Base-by-base conservation (phyloP, 2,329 filamentous ascomycete genomes). In the Septoria petroselini region DNA sequence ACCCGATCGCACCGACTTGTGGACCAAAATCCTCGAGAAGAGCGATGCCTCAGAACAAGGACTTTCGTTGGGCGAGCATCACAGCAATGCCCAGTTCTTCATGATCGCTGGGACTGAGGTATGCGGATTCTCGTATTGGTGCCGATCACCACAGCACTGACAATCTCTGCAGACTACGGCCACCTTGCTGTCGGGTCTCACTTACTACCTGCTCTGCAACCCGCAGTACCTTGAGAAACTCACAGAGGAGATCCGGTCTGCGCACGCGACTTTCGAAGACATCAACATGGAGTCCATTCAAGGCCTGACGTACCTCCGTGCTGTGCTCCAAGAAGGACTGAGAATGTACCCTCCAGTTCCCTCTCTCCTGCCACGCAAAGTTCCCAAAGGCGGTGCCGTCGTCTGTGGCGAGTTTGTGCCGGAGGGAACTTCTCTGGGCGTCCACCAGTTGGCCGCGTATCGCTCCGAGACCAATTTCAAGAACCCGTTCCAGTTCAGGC, bases 321-420 rank as follows among this genome's bases (percentile, higher is more conserved):
- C 70, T 4, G 63, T 70, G n/a, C 29, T 71, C 34, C 43, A 66
- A 58, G 58, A 70, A 55, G 61, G 55, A 7, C 57, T 74, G 1
- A 58, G 70, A 0, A 48, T 70, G 4, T 70, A 65, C 44, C 70
- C 69, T 3, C 66, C 68, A 1, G 62, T 66, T 0, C 61, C 64
- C 0, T 55, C 58, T 4, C 49, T 41, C 29, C 41, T 62, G 2
- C 54, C 54, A 19, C 58, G 63, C 2, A 35, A 41, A 2, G 50
- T 53, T 0, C 60, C 62, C 1, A 23, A 39, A n/a, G 53, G 46
- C 7, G 62, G 63, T 3, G 50, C 43, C 2, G 33, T 19, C 2
- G 54, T 64, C 23, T 40, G 49, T 9, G 60, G 56, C 8, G 19
- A 48, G 4, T 60, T 38, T 14, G 41, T 65, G 7, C 60, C 62